A percentile compares a stretch with the other conserved stretches of the same genome.
Evolutionary conservation across 768 basidiomycete species (phyloP).

Genomic region (Mycena epipterygia): DNA sequence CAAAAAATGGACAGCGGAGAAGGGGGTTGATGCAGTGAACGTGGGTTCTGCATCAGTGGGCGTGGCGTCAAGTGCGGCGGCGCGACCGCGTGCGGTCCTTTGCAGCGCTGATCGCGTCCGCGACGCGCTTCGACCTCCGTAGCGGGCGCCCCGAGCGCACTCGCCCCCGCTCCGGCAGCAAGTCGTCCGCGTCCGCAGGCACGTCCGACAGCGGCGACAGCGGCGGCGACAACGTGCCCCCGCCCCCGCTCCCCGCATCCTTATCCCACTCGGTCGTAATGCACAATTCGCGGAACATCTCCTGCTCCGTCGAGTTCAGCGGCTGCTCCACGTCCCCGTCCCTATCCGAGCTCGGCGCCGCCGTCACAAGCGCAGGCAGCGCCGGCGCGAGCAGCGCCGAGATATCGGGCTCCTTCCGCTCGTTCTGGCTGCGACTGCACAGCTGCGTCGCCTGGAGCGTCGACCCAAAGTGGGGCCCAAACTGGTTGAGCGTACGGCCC

Average conservation of each 20-base stretch:
- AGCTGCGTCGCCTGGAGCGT: slow-evolving; percentile 59
- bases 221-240: slow-evolving; percentile 27
- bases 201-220: slow-evolving; percentile 36
- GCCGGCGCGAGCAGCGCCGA: slow-evolving; percentile 17
- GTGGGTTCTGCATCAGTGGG: not conserved
- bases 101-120: slow-evolving; percentile 62
- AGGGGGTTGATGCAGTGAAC: slow-evolving; percentile 12
- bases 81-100: slow-evolving; percentile 60
- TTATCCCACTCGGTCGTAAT: slow-evolving; percentile 68
- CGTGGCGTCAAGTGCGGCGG: slow-evolving; percentile 45
- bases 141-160: slow-evolving; percentile 53
- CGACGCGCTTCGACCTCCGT: slow-evolving; percentile 78
- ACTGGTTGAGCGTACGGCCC: slow-evolving; percentile 66
- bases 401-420: slow-evolving; percentile 36
- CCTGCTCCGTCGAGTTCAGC: slow-evolving; percentile 77
- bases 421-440: slow-evolving; percentile 34
- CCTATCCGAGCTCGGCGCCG: not conserved
- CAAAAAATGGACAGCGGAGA: slow-evolving; percentile 32
- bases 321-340: slow-evolving; percentile 56
- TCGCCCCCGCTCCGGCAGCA: not conserved
- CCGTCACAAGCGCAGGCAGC: not conserved
- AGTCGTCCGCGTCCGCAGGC: slow-evolving; percentile 11
- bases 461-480: slow-evolving; percentile 74
- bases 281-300: slow-evolving; percentile 78
- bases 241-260: not conserved